phyloP scores from a whole-genome alignment of 176 grass and related monocot species.

The Aegilops tauschii region DNA sequence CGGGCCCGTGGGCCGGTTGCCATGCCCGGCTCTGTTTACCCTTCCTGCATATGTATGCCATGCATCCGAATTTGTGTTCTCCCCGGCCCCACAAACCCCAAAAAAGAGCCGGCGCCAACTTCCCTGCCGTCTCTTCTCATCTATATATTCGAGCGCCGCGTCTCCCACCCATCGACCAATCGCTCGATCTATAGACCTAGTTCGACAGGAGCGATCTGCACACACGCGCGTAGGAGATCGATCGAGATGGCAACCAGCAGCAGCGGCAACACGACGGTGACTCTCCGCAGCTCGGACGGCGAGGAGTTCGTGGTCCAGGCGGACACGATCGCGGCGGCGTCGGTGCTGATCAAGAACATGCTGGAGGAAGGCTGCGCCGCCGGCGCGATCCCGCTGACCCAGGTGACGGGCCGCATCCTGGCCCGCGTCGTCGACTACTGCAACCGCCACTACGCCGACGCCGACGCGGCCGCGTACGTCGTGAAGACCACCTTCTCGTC shows the following conservation, averaged over 20 bases:
- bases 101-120: not conserved
- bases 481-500: not conserved
- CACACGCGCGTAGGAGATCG: not conserved
- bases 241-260: not conserved
- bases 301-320: not conserved
- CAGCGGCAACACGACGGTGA: not conserved
- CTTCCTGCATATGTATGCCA: too few relatives aligned
- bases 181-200: not conserved
- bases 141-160: not conserved
- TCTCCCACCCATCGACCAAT: not conserved
- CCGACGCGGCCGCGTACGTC: not conserved
- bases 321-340: not conserved
- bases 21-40: too few relatives aligned
- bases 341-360: not conserved
- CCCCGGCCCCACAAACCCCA: too few relatives aligned
- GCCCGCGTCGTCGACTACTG: slow-evolving; percentile 31
- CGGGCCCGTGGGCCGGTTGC: too few relatives aligned
- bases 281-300: not conserved
- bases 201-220: not conserved
- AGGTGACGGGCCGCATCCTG: slow-evolving; percentile 4
- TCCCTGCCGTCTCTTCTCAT: too few relatives aligned
- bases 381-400: not conserved
- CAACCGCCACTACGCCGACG: not conserved
- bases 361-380: not conserved
- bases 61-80: too few relatives aligned